These are phyloP conservation scores for Isoetes engelmannii DNA, from an alignment of 83 land plant genomes.

Conservation along the genomic window DNA sequence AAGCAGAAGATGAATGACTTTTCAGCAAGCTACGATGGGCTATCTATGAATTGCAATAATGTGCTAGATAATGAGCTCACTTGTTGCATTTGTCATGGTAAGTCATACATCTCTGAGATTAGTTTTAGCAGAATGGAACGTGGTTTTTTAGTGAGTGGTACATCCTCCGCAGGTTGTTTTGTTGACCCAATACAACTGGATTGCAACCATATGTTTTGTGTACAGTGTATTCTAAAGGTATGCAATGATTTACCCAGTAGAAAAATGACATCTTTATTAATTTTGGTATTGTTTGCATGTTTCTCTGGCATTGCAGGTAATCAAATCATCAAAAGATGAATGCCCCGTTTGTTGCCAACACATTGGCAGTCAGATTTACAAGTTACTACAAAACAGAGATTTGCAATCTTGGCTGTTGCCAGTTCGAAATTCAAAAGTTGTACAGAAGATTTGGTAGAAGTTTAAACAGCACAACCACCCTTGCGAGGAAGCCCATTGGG, in stretches of 20 bases:
- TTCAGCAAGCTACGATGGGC: no score
- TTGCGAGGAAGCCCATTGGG: no score
- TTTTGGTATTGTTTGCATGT: no score
- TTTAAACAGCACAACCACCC: no score
- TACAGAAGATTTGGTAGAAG: neutral
- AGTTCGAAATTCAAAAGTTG: neutral
- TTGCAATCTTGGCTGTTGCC: neutral
- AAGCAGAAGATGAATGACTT: no score
- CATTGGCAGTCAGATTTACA: neutral
- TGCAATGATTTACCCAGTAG: no score
- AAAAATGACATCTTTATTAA: no score
- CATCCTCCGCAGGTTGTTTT: neutral
- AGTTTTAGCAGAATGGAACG: no score
- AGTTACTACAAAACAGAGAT: neutral
- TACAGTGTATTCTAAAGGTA: conserved; percentile 14
- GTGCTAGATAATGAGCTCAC: neutral
- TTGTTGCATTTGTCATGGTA: conserved; percentile 17
- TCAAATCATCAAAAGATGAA: conserved; percentile 4
- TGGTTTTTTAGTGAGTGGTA: neutral
- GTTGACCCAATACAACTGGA: conserved; percentile 12
- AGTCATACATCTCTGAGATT: neutral
- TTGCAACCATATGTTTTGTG: conserved; percentile 17
- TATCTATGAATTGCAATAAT: no score
- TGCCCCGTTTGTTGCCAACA: neutral
- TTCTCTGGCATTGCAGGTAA: neutral